Conservation (phyloP, 2,329 filamentous ascomycete species). For the Curvularia sp. region DNA sequence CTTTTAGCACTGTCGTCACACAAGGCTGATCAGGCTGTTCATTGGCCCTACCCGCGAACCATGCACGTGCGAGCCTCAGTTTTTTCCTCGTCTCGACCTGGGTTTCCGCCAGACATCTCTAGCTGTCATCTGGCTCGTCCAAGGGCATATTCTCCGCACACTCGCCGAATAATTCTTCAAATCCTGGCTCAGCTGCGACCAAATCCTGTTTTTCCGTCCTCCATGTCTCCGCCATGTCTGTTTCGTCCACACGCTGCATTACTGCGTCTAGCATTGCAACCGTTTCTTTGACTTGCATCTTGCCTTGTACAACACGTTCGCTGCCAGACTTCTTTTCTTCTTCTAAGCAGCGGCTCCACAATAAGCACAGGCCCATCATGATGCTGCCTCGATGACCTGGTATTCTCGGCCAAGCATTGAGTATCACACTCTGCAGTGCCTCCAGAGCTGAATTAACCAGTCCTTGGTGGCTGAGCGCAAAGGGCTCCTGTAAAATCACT, state of each 20-base stretch:
- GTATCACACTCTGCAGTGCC: constrained; percentile 64
- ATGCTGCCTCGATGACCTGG: constrained; percentile 68
- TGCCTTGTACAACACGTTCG: constrained; percentile 20
- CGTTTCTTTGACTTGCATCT: constrained; percentile 30
- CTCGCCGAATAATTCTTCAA: constrained; percentile 21
- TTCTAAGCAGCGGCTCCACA: constrained; percentile 44
- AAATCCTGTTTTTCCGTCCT: constrained; percentile 25
- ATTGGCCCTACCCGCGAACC: not conserved
- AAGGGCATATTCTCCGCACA: constrained; percentile 3
- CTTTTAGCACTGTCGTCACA: constrained; percentile 15
- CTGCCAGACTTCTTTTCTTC: constrained; percentile 29
- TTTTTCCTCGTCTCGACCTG: not conserved
- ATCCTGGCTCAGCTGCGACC: constrained; percentile 8
- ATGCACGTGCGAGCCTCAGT: not conserved
- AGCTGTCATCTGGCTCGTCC: not conserved
- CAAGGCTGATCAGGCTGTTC: not conserved
- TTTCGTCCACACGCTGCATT: constrained; percentile 25
- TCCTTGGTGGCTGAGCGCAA: constrained; percentile 63
- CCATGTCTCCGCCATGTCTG: constrained; percentile 19
- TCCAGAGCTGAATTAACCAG: constrained; percentile 62
- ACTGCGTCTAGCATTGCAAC: constrained; percentile 40
- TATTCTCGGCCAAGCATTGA: constrained; percentile 74
- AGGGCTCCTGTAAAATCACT: constrained; percentile 71
- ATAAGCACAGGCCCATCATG: constrained; percentile 61
- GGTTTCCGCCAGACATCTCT: not conserved